phyloP scores from a whole-genome alignment of 129 eudicot species.

The Glebionis coronaria region DNA sequence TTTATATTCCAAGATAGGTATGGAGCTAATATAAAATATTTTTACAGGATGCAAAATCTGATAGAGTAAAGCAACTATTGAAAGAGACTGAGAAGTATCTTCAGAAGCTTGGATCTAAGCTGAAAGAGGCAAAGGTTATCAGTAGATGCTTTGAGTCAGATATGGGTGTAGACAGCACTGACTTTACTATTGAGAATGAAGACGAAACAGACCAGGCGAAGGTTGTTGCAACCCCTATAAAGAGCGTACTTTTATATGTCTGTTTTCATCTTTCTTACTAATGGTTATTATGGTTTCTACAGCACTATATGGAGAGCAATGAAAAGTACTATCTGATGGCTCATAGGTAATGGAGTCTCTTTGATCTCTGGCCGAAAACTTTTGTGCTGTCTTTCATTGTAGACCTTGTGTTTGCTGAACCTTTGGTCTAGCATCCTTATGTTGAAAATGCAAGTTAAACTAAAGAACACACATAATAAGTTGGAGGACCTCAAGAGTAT shows the following conservation, averaged over 20 bases:
- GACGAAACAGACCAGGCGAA: conserved; percentile 97
- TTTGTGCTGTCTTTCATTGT: conserved; percentile 1
- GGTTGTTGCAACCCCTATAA: conserved; percentile 37
- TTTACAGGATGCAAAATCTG: conserved; percentile 92
- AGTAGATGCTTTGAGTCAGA: conserved; percentile 67
- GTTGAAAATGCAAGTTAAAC: not conserved
- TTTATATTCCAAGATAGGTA: conserved; percentile 8
- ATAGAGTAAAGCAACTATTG: conserved; percentile 83
- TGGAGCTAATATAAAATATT: conserved; percentile 1
- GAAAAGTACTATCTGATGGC: conserved; percentile 98
- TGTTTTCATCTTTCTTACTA: conserved; percentile 18
- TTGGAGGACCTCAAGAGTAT: not conserved
- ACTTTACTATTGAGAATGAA: conserved; percentile 59
- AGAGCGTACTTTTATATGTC: conserved; percentile 2
- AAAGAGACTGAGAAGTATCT: conserved; percentile 97
- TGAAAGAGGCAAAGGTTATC: conserved; percentile 74
- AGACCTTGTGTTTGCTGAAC: not conserved
- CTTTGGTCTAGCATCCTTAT: not conserved
- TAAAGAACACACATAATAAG: not conserved
- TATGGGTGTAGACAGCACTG: conserved; percentile 54
- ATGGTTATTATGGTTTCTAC: conserved; percentile 28
- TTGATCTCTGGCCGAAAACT: not conserved
- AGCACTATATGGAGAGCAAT: conserved; percentile 98
- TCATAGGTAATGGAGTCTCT: conserved; percentile 60
- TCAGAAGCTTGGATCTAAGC: conserved; percentile 87